Evolutionary conservation across 1,139 yeast species (phyloP), one percentile per base, ranked within the genome.

Genomic region (Suhomyces choctaworum): DNA sequence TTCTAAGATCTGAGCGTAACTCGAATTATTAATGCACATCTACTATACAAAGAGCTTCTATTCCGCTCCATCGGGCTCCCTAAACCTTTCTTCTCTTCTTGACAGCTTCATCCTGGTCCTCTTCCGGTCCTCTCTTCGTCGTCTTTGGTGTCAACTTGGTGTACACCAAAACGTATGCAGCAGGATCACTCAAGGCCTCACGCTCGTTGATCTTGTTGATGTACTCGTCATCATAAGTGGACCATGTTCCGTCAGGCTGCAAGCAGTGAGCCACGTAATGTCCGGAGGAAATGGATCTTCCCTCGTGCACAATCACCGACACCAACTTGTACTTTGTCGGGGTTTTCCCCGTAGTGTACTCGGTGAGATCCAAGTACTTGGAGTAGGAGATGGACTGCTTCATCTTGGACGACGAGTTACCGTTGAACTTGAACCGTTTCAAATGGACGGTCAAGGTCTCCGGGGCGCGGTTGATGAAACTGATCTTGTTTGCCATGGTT

Each of bases 291-390:
- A 90, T 80, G 1, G 96, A 85, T 44, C 97, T 74, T 25, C 98
- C 98, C 54, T 88, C 96, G 56, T 92, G 99, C 12, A 89, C 90
- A 42, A 90, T 85, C 14, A 90, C 96, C 13, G 92, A 79, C n/a
- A 78, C 72, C 43, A 92, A 71, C 55, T 82, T 82, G 60, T 92
- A 92, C 39, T 72, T 69, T 7, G 80, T 76, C 1, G 83, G 79
- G 1, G 58, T 45, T 45, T 60, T 56, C 13, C 52, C 46, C 3
- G 74, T 63, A 25, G 87, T 76, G 56, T 75, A 90, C 39, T 75
- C 76, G 0, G 88, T 66, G 41, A 92, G 64, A 52, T 90, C 94
- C 41, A 92, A 67, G 41, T 73, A 78, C 55, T 84, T 76, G 16
- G 95, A 89, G 60, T 88, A 92, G 6, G 80, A 70, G 40, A 92